Base-by-base conservation (phyloP, 2,329 filamentous ascomycete species). In the Paramyrothecium roridum region DNA sequence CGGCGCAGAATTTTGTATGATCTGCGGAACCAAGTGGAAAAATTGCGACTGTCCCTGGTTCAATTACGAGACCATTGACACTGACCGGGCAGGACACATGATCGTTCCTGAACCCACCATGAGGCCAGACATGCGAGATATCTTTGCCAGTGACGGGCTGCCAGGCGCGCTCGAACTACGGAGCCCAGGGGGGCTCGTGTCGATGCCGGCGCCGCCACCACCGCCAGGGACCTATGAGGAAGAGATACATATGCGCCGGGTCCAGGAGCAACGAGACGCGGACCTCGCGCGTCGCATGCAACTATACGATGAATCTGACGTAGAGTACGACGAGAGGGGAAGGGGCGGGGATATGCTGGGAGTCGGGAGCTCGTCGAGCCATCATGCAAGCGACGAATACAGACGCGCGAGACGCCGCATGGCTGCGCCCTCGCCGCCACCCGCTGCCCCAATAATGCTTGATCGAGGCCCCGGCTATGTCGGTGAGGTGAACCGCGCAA, bases 1-100 rank as follows among this genome's bases (percentile, higher is more conserved):
- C 66, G 87, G 84, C 53, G 90, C 90, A 26, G 83, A 96, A 63
- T 96, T 96, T 66, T 96, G 92, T 73, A 92, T 95, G 83, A 81
- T 90, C 23, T 96, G 92, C 67, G 91, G 89, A 21, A 68, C 77
- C 33, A 89, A 89, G 63, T 96, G 91, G 91, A 93, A 91, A 73
- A 86, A 80, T 1, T 96, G 91, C 66, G 85, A 89, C 53, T 96
- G 91, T 61, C 87, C 89, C 0, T 90, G 86, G 85, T 92, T 93
- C 76, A 89, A 86, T 67, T 83, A 86, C 63, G 80, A 84, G 23
- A 60, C 68, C 3, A 68, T 75, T 6, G 83, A 85, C 52, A 74
- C 73, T 13, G 85, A 88, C 59, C 76, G 76, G 3, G 68, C 83
- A 11, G 75, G 80, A 16, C 78, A 83, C 56, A 79, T 84, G 73